Percentiles rank a stretch among this genome's conserved stretches.
phyloP scores from a whole-genome alignment of 108 stramenopile species.

The Stephanodiscus triporus region DNA sequence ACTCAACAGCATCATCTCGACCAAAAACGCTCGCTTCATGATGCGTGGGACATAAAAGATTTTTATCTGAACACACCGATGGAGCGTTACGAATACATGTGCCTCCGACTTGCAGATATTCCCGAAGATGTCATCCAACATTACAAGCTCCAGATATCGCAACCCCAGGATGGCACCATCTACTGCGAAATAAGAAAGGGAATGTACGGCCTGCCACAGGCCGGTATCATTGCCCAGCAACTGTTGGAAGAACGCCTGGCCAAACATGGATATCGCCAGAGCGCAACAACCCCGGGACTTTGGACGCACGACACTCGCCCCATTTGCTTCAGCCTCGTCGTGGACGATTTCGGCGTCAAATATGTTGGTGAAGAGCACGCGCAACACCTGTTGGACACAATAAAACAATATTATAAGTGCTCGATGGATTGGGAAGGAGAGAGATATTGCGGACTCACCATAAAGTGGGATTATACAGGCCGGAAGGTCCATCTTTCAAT shows the following conservation, averaged over 20 bases:
- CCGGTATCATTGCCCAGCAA: constrained; percentile 50
- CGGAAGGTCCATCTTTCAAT: neutral
- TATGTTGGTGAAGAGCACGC: neutral
- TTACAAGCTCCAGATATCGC: constrained; percentile 20
- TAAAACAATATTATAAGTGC: neutral
- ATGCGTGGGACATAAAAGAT: neutral
- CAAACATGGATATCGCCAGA: constrained; percentile 15
- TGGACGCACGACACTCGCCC: constrained; percentile 10
- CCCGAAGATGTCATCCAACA: constrained; percentile 43
- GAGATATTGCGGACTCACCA: neutral
- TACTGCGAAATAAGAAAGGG: constrained; percentile 6
- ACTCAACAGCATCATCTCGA: neutral
- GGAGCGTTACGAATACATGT: neutral
- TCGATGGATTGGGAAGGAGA: neutral
- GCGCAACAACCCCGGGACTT: neutral
- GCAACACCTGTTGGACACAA: neutral
- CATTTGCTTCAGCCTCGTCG: constrained; percentile 1
- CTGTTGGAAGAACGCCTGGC: constrained; percentile 17
- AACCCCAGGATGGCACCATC: constrained; percentile 8
- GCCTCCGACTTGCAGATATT: too few relatives aligned
- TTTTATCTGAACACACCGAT: neutral
- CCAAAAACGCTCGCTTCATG: neutral
- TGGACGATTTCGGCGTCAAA: constrained; percentile 21
- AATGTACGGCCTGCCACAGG: constrained; percentile 55
- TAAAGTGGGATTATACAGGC: neutral